Evolutionary conservation across 257 asterid species (phyloP), one percentile per base, ranked within the genome.

Genomic region (Knoxia roxburghii): DNA sequence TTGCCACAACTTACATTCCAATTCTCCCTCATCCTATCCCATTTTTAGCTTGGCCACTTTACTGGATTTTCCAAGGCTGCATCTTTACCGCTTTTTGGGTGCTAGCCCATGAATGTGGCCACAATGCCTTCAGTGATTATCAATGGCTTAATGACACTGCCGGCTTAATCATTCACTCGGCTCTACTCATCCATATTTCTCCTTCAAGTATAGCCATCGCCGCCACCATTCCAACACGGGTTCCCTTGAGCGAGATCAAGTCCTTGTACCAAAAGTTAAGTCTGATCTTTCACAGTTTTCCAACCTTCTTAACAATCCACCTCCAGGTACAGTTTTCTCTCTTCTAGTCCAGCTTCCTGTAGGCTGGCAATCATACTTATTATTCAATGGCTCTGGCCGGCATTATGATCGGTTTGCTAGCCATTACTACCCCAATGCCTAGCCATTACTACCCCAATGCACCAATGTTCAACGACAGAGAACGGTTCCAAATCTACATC

Each of bases 361-460:
- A 0, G 97, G 97, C 39, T 89, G 97, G 95, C 97, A 95, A 48
- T 26, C 87, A 73, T 89, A 89, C 67, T 73, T 89, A 10, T 58
- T 83, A 76, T 84, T 85, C 80, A 89, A 89, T n/a, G 82, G 73
- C 43, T 89, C 97, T 0, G 91, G 97, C 9, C 69, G 95, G 53
- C 84, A 75, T 23, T 89, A 87, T 50, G 82, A 84, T 5, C 84
- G 96, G 3, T 89, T 89, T 8, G 95, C 96, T n/a, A n/a, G n/a
- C n/a, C n/a, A n/a, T n/a, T n/a, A n/a, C n/a, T n/a, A n/a, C n/a
- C n/a, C n/a, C n/a, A n/a, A n/a, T n/a, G n/a, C n/a, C n/a, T 0
- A 85, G 95, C 82, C 94, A 89, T 64, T 89, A 24, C 8, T 87
- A 85, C 73, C 95, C 95, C 1, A 33, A 82, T 4, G 81, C 93